phyloP scores from a whole-genome alignment of 768 basidiomycete species.

The Stropharia rugosoannulata region DNA sequence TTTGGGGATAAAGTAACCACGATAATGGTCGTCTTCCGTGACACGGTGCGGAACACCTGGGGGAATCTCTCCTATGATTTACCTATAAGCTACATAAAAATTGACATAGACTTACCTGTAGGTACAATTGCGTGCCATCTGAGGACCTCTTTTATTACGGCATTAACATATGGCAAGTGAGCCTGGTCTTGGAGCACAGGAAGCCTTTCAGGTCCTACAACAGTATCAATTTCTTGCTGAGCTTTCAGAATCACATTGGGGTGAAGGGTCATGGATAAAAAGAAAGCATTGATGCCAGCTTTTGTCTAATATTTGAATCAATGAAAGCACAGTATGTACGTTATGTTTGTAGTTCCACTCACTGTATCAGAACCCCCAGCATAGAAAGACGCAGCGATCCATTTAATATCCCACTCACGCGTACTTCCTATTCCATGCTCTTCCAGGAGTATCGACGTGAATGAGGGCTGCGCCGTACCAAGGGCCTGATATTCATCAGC shows the following conservation, averaged over 20 bases:
- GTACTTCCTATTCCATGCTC: constrained; percentile 20
- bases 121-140: constrained; percentile 32
- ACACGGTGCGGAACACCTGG: constrained; percentile 15
- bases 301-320: constrained; percentile 20
- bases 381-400: not conserved
- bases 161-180: constrained; percentile 31
- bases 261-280: constrained; percentile 33
- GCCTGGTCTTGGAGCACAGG: constrained; percentile 31
- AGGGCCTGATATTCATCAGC: constrained; percentile 7
- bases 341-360: not conserved
- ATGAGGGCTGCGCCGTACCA: constrained; percentile 15
- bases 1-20: constrained; percentile 28
- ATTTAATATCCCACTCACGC: constrained; percentile 14
- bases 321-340: not conserved
- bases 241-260: constrained; percentile 33
- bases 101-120: constrained; percentile 25
- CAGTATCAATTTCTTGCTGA: constrained; percentile 36
- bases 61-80: not conserved
- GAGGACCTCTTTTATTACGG: constrained; percentile 33
- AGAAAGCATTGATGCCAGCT: constrained; percentile 29
- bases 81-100: not conserved
- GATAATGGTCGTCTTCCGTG: constrained; percentile 17
- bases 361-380: constrained; percentile 30
- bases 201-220: constrained; percentile 30
- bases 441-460: constrained; percentile 18